Evolutionary conservation across 176 grass and related monocot genomes (phyloP).

Genomic region (Phyllostachys edulis): DNA sequence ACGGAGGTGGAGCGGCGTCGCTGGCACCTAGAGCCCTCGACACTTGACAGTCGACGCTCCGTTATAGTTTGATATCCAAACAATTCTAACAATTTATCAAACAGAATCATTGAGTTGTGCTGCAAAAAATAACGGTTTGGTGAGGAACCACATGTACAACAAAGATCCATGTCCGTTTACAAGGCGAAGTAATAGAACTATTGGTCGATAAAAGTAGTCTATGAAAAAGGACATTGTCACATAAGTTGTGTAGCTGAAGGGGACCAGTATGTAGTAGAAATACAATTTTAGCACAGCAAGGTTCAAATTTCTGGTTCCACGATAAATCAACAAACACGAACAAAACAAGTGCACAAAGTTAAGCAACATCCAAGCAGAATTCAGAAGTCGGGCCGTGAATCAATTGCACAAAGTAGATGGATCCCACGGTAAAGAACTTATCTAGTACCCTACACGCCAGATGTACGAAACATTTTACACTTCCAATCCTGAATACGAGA

Average conservation of each 20-base stretch:
- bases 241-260: not conserved
- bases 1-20: no score
- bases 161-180: not conserved
- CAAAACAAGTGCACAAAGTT: not conserved
- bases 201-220: not conserved
- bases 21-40: no score
- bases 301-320: not conserved
- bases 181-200: not conserved
- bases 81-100: not conserved
- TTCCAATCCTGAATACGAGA: not conserved
- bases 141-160: not conserved
- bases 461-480: not conserved
- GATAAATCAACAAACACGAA: not conserved
- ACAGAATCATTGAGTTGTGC: not conserved
- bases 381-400: not conserved
- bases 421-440: not conserved
- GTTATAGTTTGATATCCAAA: not conserved
- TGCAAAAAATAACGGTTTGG: not conserved
- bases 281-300: not conserved
- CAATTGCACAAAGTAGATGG: not conserved
- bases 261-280: not conserved
- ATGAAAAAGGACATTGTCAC: not conserved
- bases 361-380: constrained; percentile 1
- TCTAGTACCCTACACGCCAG: not conserved
- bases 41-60: no score